These are phyloP conservation scores for Xylaria sp. DNA, from an alignment of 2,329 filamentous ascomycete species.

Conservation along the genomic window DNA sequence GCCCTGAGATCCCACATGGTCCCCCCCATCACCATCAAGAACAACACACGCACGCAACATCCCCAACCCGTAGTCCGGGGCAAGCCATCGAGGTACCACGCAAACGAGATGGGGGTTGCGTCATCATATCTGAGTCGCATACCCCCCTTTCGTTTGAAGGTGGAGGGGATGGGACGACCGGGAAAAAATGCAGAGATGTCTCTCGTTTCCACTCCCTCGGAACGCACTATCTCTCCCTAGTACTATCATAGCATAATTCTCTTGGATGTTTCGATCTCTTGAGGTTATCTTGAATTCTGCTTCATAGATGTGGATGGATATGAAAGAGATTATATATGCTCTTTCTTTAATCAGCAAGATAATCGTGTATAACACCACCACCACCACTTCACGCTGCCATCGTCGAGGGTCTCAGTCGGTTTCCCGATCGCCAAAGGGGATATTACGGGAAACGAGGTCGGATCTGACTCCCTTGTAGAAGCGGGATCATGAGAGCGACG, in stretches of 20 bases:
- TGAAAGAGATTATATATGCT: not conserved
- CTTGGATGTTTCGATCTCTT: not conserved
- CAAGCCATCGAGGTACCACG: not conserved
- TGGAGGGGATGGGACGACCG: not conserved
- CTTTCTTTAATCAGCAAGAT: too few relatives aligned
- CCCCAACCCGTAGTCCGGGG: constrained; percentile 32
- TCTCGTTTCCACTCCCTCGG: not conserved
- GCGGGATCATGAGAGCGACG: constrained; percentile 18
- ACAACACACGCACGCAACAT: constrained; percentile 29
- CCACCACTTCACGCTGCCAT: not conserved
- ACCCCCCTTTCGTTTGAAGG: not conserved
- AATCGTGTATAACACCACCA: too few relatives aligned
- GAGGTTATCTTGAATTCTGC: not conserved
- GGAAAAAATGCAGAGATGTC: not conserved
- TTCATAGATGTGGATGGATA: not conserved
- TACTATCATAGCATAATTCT: not conserved
- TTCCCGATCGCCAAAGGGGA: too few relatives aligned
- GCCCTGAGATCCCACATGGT: not conserved
- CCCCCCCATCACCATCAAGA: not conserved
- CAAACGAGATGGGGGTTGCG: constrained; percentile 12
- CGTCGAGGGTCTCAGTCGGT: not conserved
- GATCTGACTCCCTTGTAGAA: not conserved
- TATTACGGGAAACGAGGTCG: too few relatives aligned
- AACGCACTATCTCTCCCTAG: not conserved
- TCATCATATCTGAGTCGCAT: constrained; percentile 14